Evolutionary conservation across 345 rosid genomes (phyloP), one percentile per base, ranked within the genome.

Genomic region (Passiflora organensis): DNA sequence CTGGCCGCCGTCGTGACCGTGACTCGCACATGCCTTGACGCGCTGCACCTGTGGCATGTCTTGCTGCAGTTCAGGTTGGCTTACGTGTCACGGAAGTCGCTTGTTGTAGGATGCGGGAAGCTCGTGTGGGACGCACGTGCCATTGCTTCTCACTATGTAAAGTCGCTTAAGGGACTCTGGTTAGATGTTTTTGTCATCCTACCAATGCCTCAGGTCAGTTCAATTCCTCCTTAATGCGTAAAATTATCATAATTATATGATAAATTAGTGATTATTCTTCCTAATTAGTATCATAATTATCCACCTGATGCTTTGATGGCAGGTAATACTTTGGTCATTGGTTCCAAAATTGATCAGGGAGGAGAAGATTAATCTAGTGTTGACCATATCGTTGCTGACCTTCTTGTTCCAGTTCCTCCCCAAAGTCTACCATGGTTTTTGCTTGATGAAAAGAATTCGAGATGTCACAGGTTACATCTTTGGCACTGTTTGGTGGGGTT

Each of bases 121-220:
- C 82, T 83, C 55, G 82, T 76, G 75, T 83, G 90, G 90, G 84
- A 80, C 68, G 74, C 84, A 24, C 73, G 79, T 41, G 86, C 76
- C 24, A 72, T 83, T 19, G 76, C 78, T 43, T 39, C 67, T 10
- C 86, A 79, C 62, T 83, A 80, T 60, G 41, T 65, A 13, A 57
- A 77, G 34, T 83, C 90, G 6, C 49, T 81, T 5, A 62, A 55
- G 32, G 79, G 81, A 13, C 71, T 83, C 67, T 80, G 82, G 86
- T 64, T 83, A 46, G 86, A 83, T 48, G 67, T 59, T 10, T 83
- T 80, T n/a, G 82, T 83, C 17, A 65, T 83, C 4, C 81, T 80
- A 16, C 90, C 86, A 0, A 62, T 83, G 42, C 89, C 86, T 4
- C 89, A 83, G 80, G 89, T 83, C 13, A 6, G 49, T 25, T n/a